These are phyloP conservation scores for Aspergillus luchuensis DNA, from an alignment of 2,329 filamentous ascomycete genomes.

Conservation along the genomic window DNA sequence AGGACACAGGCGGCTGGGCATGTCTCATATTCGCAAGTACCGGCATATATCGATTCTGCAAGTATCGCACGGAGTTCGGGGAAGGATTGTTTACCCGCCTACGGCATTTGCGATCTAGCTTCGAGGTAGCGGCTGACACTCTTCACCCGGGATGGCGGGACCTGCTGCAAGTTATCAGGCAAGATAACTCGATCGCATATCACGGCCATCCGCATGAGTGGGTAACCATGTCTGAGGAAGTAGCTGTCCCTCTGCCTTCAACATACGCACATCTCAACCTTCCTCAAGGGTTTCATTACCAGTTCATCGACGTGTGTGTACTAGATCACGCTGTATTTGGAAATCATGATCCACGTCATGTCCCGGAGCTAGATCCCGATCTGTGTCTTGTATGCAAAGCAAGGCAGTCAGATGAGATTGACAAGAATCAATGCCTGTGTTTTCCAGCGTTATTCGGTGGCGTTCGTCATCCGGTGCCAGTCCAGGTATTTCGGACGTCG, in stretches of 20 bases:
- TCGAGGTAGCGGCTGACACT: constrained; percentile 58
- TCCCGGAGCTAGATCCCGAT: constrained; percentile 36
- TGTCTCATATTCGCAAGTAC: constrained; percentile 60
- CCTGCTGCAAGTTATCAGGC: constrained; percentile 35
- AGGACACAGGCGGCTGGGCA: constrained; percentile 59
- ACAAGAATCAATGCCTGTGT: constrained; percentile 54
- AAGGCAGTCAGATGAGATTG: constrained; percentile 54
- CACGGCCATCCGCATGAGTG: constrained; percentile 30
- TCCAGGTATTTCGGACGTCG: constrained; percentile 56
- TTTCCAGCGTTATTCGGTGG: constrained; percentile 57
- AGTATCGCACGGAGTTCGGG: constrained; percentile 59
- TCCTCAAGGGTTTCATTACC: constrained; percentile 23
- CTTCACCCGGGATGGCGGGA: constrained; percentile 58
- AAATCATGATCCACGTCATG: constrained; percentile 52
- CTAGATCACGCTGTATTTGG: constrained; percentile 55
- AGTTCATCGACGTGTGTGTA: constrained; percentile 48
- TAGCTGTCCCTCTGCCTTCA: constrained; percentile 17
- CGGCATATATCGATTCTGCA: constrained; percentile 63
- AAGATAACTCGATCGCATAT: constrained; percentile 17
- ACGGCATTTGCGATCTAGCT: constrained; percentile 46
- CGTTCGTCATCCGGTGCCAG: constrained; percentile 44
- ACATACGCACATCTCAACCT: constrained; percentile 27
- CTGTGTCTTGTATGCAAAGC: constrained; percentile 51
- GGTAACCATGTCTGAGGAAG: constrained; percentile 20
- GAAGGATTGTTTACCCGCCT: constrained; percentile 54